A percentile compares a stretch with the other conserved stretches of the same genome.
Conservation (phyloP, 495 filamentous ascomycete species). For the Podospora anserina region DNA sequence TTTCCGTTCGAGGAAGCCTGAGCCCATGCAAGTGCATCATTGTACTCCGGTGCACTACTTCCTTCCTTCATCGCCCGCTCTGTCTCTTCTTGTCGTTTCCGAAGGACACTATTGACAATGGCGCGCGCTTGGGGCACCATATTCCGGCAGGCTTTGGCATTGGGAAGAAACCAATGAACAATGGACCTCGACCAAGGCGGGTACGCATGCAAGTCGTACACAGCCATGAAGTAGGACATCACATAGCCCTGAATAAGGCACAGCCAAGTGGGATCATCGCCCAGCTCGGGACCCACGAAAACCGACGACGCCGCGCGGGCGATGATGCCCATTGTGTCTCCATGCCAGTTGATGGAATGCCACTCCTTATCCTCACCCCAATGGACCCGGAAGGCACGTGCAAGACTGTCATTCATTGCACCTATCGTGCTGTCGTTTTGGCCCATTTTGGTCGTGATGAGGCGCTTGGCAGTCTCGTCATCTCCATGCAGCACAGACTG, state of each 20-base stretch:
- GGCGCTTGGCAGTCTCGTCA: not conserved
- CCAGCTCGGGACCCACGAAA: not conserved
- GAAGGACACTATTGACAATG: too few relatives aligned
- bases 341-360: not conserved
- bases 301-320: not conserved
- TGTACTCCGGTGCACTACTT: too few relatives aligned
- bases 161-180: not conserved
- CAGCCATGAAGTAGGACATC: not conserved
- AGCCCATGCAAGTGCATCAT: too few relatives aligned
- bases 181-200: not conserved
- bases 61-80: too few relatives aligned
- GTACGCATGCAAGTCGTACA: not conserved
- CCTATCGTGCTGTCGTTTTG: not conserved
- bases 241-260: not conserved
- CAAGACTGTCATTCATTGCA: not conserved
- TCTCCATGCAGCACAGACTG: not conserved
- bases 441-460: not conserved
- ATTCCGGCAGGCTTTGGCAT: not conserved
- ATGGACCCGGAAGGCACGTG: not conserved
- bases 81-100: too few relatives aligned
- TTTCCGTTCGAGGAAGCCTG: too few relatives aligned
- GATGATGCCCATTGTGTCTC: slow-evolving; percentile 2
- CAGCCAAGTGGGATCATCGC: not conserved
- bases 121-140: too few relatives aligned
- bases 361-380: not conserved